phyloP scores from a whole-genome alignment of 768 basidiomycete genomes.

The Epithele typhae region DNA sequence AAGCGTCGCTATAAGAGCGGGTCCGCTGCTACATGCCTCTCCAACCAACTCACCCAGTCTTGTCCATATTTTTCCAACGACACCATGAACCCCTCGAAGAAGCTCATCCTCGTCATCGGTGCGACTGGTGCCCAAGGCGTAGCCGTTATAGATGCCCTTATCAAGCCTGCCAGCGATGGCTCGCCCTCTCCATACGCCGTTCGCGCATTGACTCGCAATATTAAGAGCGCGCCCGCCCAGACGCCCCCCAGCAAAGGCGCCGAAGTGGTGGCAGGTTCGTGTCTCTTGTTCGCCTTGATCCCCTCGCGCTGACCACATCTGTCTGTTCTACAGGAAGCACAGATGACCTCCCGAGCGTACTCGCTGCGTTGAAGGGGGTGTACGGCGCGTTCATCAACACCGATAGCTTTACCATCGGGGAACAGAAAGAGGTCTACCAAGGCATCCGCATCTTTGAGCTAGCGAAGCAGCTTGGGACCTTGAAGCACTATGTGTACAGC shows the following conservation, averaged over 20 bases:
- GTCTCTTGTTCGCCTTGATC: background rate
- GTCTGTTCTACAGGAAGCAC: conserved; percentile 23
- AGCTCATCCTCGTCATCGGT: conserved; percentile 40
- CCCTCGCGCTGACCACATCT: background rate
- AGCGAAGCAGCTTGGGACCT: conserved; percentile 28
- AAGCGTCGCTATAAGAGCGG: no score
- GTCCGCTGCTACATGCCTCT: no score
- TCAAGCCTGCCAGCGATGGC: conserved; percentile 30
- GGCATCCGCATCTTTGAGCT: conserved; percentile 39
- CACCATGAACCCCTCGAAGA: conserved; percentile 8
- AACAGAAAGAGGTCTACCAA: conserved; percentile 33
- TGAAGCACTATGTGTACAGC: conserved; percentile 38
- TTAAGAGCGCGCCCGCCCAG: conserved; percentile 28
- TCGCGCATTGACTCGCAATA: conserved; percentile 36
- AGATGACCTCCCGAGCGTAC: conserved; percentile 27
- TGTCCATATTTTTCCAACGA: no score
- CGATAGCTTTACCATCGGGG: conserved; percentile 33
- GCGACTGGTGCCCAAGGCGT: conserved; percentile 43
- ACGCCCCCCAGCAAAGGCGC: conserved; percentile 32
- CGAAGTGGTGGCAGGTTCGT: conserved; percentile 31
- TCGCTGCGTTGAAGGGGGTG: conserved; percentile 27
- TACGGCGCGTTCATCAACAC: conserved; percentile 35
- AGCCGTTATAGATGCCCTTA: conserved; percentile 33
- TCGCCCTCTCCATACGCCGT: conserved; percentile 37
- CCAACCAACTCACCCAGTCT: no score